Evolutionary conservation across 2,329 filamentous ascomycete species (phyloP).

Genomic region (Elsinoe australis): DNA sequence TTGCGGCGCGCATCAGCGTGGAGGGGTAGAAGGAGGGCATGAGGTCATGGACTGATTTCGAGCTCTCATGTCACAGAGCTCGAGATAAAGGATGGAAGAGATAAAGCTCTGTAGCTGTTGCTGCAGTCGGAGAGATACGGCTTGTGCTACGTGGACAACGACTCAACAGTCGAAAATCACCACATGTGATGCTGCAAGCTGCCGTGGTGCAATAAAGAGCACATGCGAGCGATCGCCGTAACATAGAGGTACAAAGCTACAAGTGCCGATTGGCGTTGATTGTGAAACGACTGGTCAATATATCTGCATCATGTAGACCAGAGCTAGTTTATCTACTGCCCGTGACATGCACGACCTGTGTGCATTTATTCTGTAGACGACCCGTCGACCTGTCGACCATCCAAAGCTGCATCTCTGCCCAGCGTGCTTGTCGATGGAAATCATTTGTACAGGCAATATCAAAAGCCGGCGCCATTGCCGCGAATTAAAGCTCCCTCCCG

Average conservation of each 20-base stretch:
- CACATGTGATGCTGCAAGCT: background rate
- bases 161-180: background rate
- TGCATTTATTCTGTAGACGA: too few relatives aligned
- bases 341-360: too few relatives aligned
- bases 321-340: too few relatives aligned
- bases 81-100: constrained; percentile 5
- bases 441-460: too few relatives aligned
- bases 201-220: background rate
- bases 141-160: constrained; percentile 1
- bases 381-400: too few relatives aligned
- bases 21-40: constrained; percentile 14
- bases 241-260: constrained; percentile 6
- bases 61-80: background rate
- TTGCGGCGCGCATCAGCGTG: background rate
- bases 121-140: background rate
- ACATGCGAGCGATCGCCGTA: background rate
- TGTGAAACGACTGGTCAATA: constrained; percentile 1
- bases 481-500: too few relatives aligned
- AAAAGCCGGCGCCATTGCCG: too few relatives aligned
- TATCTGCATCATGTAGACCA: constrained; percentile 1
- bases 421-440: too few relatives aligned
- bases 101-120: constrained; percentile 3
- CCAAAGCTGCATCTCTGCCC: too few relatives aligned
- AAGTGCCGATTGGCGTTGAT: background rate
- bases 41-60: constrained; percentile 11